Base-by-base conservation (phyloP, 208 protist species). In the Crithidia thermophila region DNA sequence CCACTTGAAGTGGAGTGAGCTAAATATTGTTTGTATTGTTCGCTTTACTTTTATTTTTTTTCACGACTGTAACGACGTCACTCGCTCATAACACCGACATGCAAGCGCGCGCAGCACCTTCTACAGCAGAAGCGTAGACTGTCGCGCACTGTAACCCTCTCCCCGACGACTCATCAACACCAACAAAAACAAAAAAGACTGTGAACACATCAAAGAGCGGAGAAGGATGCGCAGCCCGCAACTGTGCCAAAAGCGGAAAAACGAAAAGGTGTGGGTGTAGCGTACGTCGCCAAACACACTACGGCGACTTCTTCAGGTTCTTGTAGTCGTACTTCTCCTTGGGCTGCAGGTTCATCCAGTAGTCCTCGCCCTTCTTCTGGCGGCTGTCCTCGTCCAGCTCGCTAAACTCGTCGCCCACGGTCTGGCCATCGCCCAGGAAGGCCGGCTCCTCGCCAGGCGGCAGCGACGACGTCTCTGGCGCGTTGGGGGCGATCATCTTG, bases 341-440 rank as follows among this genome's bases (percentile, higher is more conserved):
- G 3, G 91, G 91, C 77, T 96, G 76, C 49, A 93, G 72, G 67
- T 96, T 96, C 91, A 94, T 96, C 91, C 91, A 96, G 75, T 93
- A 96, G 51, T 96, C 91, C 67, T 96, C 91, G 57, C 91, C 91
- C 77, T 94, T 94, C 81, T 96, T 96, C 51, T 85, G 75, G 25
- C 91, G 75, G 33, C 42, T 85, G 62, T 96, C 91, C 39, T 90
- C 75, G 31, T 91, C 91, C 50, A 87, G 28, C 61, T 94, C 87
- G 47, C 75, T 86, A 61, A 90, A 96, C 71, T 93, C 88, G 55
- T 84, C 86, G 25, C 47, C 66, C n/a, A 42, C 39, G 23, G 71
- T 40, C 16, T 75, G 69, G 33, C 69, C 69, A 7, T 77, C 81
- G 14, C 75, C 77, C 4, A 93, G 68, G 23, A 84, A 73, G 16